Percentiles rank a stretch among this genome's conserved stretches.
These are phyloP conservation scores for Yamadazyma takamatsuzukensis DNA, from an alignment of 805 yeast genomes.

Conservation along the genomic window DNA sequence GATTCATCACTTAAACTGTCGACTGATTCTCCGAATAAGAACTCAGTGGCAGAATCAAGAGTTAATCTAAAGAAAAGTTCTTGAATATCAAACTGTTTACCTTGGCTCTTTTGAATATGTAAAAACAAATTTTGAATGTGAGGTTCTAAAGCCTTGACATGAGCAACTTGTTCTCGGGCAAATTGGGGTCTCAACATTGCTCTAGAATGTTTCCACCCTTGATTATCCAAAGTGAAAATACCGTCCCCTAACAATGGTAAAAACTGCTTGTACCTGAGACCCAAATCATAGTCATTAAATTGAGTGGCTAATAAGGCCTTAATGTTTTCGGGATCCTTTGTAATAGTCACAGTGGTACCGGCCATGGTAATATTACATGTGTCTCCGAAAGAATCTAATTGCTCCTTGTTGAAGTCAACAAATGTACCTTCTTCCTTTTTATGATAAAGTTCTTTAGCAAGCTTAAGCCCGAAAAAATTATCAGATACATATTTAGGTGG, in stretches of 20 bases:
- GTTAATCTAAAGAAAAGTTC: constrained; percentile 37
- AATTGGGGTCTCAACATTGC: constrained; percentile 44
- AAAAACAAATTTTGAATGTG: constrained; percentile 33
- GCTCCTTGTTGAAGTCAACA: constrained; percentile 15
- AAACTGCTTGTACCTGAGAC: constrained; percentile 35
- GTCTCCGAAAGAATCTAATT: constrained; percentile 9
- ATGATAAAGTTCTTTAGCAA: constrained; percentile 10
- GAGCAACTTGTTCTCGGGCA: constrained; percentile 41
- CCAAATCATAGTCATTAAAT: constrained; percentile 38
- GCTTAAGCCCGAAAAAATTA: constrained; percentile 17
- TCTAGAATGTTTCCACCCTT: constrained; percentile 42
- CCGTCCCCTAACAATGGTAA: constrained; percentile 40
- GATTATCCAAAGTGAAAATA: constrained; percentile 39
- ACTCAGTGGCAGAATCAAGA: constrained; percentile 39
- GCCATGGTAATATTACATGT: constrained; percentile 13
- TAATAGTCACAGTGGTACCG: constrained; percentile 19
- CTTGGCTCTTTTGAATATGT: constrained; percentile 25
- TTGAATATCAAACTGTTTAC: constrained; percentile 33
- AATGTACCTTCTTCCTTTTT: constrained; percentile 17
- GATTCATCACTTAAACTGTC: constrained; percentile 27
- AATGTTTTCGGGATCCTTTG: constrained; percentile 39
- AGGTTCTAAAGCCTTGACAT: constrained; percentile 36
- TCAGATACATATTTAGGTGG: constrained; percentile 7
- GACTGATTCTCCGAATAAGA: constrained; percentile 39
- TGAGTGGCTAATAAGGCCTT: constrained; percentile 42